phyloP scores from a whole-genome alignment of 768 basidiomycete species.

The Botryobasidium botryosum region DNA sequence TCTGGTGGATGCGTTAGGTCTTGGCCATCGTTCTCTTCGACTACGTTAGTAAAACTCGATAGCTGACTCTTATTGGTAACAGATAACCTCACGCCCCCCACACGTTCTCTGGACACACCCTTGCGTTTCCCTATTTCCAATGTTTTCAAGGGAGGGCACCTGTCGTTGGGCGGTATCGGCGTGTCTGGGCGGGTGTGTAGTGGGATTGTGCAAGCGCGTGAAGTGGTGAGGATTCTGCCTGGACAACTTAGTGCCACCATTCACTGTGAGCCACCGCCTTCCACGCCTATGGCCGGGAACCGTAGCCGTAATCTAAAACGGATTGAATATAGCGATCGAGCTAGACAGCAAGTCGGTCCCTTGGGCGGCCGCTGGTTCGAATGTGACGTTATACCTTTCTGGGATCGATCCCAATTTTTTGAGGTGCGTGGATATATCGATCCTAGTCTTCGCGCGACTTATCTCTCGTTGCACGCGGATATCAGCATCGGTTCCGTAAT shows the following conservation, averaged over 20 bases:
- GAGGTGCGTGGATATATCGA: not conserved
- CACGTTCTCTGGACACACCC: conserved; percentile 56
- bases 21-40: conserved; percentile 4
- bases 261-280: conserved; percentile 27
- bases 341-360: conserved; percentile 56
- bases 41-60: not conserved
- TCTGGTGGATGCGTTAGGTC: conserved; percentile 70
- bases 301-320: not conserved
- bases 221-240: conserved; percentile 69
- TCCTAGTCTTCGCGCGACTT: not conserved
- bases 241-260: conserved; percentile 83
- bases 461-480: no score
- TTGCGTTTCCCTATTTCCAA: conserved; percentile 85
- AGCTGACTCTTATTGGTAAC: not conserved
- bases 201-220: conserved; percentile 85
- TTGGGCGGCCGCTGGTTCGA: conserved; percentile 85
- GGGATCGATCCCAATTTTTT: conserved; percentile 37
- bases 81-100: conserved; percentile 73
- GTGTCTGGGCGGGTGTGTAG: conserved; percentile 73
- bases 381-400: conserved; percentile 70
- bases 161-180: conserved; percentile 40
- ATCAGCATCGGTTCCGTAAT: conserved; percentile 72
- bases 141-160: conserved; percentile 83
- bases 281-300: not conserved
- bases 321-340: conserved; percentile 69